Conservation (phyloP, 257 asterid genomes). For the Linderniella brevidens region DNA sequence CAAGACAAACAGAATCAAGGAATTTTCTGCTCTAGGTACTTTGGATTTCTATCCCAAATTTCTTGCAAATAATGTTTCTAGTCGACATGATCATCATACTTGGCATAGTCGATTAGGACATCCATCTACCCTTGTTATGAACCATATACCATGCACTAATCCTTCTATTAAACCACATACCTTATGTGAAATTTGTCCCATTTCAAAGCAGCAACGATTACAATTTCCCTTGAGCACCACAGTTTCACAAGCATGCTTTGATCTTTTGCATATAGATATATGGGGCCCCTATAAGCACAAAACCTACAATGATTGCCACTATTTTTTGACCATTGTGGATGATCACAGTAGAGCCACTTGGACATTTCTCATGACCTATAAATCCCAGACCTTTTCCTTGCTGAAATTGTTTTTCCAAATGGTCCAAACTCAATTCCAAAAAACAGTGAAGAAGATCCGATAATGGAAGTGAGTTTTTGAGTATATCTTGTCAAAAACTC, state of each 20-base stretch:
- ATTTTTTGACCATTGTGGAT: constrained; percentile 7
- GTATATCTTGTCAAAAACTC: not conserved
- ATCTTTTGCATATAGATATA: constrained; percentile 2
- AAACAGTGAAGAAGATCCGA: not conserved
- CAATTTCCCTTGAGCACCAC: not conserved
- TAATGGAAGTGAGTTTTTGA: constrained; percentile 3
- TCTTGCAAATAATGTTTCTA: not conserved
- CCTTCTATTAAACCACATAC: not conserved
- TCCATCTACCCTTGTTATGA: not conserved
- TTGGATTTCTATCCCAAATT: not conserved
- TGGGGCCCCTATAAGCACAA: not conserved
- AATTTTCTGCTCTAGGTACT: not conserved
- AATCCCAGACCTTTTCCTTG: not conserved
- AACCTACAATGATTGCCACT: not conserved
- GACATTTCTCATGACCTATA: not conserved
- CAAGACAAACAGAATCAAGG: not conserved
- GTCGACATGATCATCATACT: not conserved
- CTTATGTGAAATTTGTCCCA: not conserved
- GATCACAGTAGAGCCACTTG: constrained; percentile 3
- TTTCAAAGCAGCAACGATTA: not conserved
- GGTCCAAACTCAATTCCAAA: not conserved
- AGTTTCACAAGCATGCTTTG: not conserved
- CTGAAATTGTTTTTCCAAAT: not conserved
- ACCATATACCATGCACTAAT: not conserved
- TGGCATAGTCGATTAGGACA: constrained; percentile 3